Evolutionary conservation across 163 green algal species (phyloP).

Genomic region (Coccomyxa subellipsoidea): DNA sequence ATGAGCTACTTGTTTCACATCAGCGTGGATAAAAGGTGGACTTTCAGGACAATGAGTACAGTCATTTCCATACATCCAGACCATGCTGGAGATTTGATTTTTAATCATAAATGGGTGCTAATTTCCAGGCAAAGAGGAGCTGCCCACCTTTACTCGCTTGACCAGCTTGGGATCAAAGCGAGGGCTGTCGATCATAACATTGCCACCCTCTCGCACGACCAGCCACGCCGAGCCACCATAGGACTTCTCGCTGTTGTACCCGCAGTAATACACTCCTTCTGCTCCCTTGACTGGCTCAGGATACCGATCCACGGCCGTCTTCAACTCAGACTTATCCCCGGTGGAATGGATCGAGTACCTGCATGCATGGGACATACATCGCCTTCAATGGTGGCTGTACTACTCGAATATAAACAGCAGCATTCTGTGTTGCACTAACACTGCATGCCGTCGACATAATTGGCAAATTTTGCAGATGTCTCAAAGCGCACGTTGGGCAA

Average conservation of each 20-base stretch:
- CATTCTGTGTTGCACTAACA: too few species aligned
- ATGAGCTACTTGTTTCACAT: too few species aligned
- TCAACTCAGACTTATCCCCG: constrained; percentile 20
- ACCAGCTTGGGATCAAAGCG: constrained; percentile 39
- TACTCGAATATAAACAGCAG: too few species aligned
- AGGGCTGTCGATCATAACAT: constrained; percentile 50
- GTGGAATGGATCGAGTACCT: constrained; percentile 47
- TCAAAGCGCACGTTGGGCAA: constrained; percentile 58
- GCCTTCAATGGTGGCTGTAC: too few species aligned
- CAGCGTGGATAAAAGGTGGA: too few species aligned
- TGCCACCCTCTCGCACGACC: constrained; percentile 32
- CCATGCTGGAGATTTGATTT: too few species aligned
- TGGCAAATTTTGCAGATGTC: too few species aligned
- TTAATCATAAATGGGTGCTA: too few species aligned
- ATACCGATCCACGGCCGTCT: constrained; percentile 21
- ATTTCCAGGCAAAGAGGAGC: too few species aligned
- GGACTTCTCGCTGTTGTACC: constrained; percentile 9
- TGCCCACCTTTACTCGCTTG: constrained; percentile 26
- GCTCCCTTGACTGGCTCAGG: constrained; percentile 30
- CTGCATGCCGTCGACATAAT: too few species aligned
- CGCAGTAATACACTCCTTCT: constrained; percentile 20
- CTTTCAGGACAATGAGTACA: too few species aligned
- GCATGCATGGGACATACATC: background rate
- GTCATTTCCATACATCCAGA: too few species aligned
- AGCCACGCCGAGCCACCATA: constrained; percentile 46